These are phyloP conservation scores for Penicillium sp. DNA, from an alignment of 2,329 filamentous ascomycete genomes.

Conservation along the genomic window DNA sequence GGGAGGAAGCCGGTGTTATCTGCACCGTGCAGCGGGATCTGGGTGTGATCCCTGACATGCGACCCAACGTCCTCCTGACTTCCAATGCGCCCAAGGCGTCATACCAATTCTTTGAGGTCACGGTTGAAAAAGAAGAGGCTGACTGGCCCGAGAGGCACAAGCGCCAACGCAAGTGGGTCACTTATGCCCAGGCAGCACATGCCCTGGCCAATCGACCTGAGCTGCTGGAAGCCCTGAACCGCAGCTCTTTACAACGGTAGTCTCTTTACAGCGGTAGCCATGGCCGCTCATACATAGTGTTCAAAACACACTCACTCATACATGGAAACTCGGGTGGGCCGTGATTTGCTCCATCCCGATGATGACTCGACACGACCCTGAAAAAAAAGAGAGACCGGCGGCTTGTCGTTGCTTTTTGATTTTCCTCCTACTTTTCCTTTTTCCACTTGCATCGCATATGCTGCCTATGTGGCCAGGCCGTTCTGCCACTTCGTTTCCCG, in stretches of 20 bases:
- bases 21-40: slow-evolving; percentile 83
- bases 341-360: slow-evolving; percentile 6
- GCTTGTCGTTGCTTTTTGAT: slow-evolving; percentile 17
- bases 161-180: slow-evolving; percentile 86
- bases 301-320: slow-evolving; percentile 6
- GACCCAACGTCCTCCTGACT: slow-evolving; percentile 55
- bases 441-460: slow-evolving; percentile 14
- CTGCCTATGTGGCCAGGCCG: slow-evolving; percentile 9
- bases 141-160: slow-evolving; percentile 96
- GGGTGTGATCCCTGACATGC: slow-evolving; percentile 80
- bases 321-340: slow-evolving; percentile 10
- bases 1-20: slow-evolving; percentile 95
- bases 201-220: slow-evolving; percentile 78
- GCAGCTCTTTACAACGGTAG: slow-evolving; percentile 67
- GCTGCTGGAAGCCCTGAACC: slow-evolving; percentile 80
- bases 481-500: background rate
- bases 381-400: slow-evolving; percentile 18
- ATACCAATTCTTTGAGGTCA: slow-evolving; percentile 70
- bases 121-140: slow-evolving; percentile 79
- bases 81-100: slow-evolving; percentile 65
- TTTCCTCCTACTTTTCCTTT: slow-evolving; percentile 4
- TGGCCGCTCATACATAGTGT: slow-evolving; percentile 6
- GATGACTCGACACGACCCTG: slow-evolving; percentile 25
- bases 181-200: slow-evolving; percentile 76
- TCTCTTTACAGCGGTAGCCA: slow-evolving; percentile 59